phyloP scores from a whole-genome alignment of 2,329 filamentous ascomycete genomes.

The Penicillium sp. region DNA sequence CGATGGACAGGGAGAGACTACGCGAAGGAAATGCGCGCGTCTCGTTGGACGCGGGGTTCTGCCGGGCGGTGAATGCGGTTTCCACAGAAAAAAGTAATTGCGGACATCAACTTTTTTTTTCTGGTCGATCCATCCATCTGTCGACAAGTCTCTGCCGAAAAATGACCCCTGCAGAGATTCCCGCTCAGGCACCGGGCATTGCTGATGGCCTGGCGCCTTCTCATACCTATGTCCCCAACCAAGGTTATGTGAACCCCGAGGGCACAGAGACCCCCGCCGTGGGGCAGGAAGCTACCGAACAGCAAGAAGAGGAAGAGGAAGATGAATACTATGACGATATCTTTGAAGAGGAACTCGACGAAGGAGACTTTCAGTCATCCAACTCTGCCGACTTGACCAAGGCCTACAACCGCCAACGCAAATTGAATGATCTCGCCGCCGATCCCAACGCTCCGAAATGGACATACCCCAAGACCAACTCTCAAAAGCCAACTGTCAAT shows the following conservation, averaged over 20 bases:
- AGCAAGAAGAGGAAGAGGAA: conserved; percentile 46
- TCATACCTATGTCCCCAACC: conserved; percentile 47
- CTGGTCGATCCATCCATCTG: conserved; percentile 3
- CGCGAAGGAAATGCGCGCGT: conserved; percentile 25
- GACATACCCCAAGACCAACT: conserved; percentile 64
- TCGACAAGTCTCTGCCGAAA: conserved; percentile 4
- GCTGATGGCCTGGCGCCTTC: conserved; percentile 45
- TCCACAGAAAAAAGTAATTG: conserved; percentile 25
- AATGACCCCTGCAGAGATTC: conserved; percentile 25
- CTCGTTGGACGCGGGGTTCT: conserved; percentile 32
- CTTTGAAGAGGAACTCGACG: conserved; percentile 50
- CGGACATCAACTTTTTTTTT: conserved; percentile 21
- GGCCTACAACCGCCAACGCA: conserved; percentile 78
- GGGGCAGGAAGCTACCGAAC: conserved; percentile 29
- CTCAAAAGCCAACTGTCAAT: conserved; percentile 73
- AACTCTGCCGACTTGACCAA: conserved; percentile 69
- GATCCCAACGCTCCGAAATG: conserved; percentile 48
- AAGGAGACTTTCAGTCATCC: conserved; percentile 52
- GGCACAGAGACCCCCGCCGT: conserved; percentile 30
- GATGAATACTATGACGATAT: conserved; percentile 60
- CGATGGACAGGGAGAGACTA: conserved; percentile 11
- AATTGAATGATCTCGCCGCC: conserved; percentile 52
- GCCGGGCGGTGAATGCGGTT: conserved; percentile 30
- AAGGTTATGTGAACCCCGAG: conserved; percentile 43
- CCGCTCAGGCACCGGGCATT: conserved; percentile 23